A percentile compares a stretch with the other conserved stretches of the same genome.
Evolutionary conservation across 2,329 filamentous ascomycete genomes (phyloP).

Genomic region (Aspergillus ochraceus): DNA sequence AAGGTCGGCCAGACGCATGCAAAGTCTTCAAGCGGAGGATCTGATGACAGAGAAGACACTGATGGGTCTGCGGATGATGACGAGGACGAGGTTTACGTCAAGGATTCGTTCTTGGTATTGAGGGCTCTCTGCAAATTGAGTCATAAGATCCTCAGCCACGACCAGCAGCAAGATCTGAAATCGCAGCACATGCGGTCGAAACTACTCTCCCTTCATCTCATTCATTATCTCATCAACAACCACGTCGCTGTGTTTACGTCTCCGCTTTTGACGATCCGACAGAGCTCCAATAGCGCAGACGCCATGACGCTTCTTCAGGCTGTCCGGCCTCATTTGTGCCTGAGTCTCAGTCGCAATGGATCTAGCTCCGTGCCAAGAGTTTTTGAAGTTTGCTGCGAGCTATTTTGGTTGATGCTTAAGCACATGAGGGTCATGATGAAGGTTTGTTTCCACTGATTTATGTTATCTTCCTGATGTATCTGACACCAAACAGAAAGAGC

Average conservation of each 20-base stretch:
- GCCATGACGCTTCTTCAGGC: constrained; percentile 90
- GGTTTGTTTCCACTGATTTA: constrained; percentile 51
- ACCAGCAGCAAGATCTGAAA: constrained; percentile 88
- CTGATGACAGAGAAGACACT: constrained; percentile 38
- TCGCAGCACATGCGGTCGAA: constrained; percentile 98
- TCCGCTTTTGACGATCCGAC: constrained; percentile 86
- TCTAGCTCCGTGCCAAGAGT: constrained; percentile 88
- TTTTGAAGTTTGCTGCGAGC: constrained; percentile 94
- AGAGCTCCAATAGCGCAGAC: constrained; percentile 78
- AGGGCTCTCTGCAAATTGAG: constrained; percentile 96
- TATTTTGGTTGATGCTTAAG: constrained; percentile 97
- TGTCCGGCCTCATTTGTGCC: constrained; percentile 93
- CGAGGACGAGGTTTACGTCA: constrained; percentile 94
- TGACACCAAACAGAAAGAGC: constrained; percentile 69
- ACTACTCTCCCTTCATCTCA: constrained; percentile 88
- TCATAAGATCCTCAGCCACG: constrained; percentile 83
- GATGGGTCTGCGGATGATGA: constrained; percentile 55
- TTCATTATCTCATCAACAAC: constrained; percentile 93
- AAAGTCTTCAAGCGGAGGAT: constrained; percentile 39
- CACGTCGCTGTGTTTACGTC: constrained; percentile 89
- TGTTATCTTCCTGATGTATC: neutral
- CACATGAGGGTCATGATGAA: constrained; percentile 92
- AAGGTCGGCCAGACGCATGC: constrained; percentile 50
- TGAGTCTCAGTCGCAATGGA: constrained; percentile 92
- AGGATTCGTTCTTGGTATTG: constrained; percentile 96